These are phyloP conservation scores for Moesziomyces antarcticus DNA, from an alignment of 1,284 basidiomycete species.

Conservation along the genomic window DNA sequence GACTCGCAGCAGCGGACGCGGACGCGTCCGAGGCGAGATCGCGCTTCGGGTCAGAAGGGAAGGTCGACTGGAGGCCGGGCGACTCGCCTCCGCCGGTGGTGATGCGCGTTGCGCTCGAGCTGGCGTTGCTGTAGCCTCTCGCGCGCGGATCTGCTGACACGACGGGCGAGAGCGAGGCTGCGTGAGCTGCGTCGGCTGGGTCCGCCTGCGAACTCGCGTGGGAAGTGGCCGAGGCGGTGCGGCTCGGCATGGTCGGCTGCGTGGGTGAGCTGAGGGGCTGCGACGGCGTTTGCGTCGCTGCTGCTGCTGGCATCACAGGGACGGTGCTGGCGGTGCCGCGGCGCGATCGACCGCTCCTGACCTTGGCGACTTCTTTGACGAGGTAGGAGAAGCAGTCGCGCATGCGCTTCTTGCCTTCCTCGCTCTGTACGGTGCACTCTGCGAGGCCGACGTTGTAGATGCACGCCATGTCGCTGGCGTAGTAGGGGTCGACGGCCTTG, in stretches of 20 bases:
- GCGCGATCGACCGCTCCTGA: slow-evolving; percentile 41
- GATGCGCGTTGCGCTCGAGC: slow-evolving; percentile 14
- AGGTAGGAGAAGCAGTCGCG: slow-evolving; percentile 63
- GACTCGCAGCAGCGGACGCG: neutral
- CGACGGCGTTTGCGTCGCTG: slow-evolving; percentile 5
- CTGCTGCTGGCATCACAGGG: slow-evolving; percentile 12
- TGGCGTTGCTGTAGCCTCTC: slow-evolving; percentile 33
- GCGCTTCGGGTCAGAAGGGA: neutral
- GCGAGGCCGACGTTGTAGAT: slow-evolving; percentile 63
- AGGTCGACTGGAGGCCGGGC: slow-evolving; percentile 1
- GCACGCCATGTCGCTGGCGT: slow-evolving; percentile 62
- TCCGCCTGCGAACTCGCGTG: slow-evolving; percentile 20
- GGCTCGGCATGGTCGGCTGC: slow-evolving; percentile 8
- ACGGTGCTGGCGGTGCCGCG: slow-evolving; percentile 26
- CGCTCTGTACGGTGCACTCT: slow-evolving; percentile 61
- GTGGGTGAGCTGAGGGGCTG: slow-evolving; percentile 11
- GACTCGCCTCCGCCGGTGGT: slow-evolving; percentile 4
- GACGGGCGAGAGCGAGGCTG: slow-evolving; percentile 4
- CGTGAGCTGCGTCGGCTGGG: neutral
- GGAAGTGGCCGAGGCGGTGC: slow-evolving; percentile 16
- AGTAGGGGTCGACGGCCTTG: slow-evolving; percentile 62
- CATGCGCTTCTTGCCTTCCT: slow-evolving; percentile 65
- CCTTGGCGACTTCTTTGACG: slow-evolving; percentile 64
- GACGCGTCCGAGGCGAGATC: neutral
- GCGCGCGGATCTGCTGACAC: slow-evolving; percentile 6